phyloP scores from a whole-genome alignment of 108 stramenopile species.

The Skeletonema menzelii region DNA sequence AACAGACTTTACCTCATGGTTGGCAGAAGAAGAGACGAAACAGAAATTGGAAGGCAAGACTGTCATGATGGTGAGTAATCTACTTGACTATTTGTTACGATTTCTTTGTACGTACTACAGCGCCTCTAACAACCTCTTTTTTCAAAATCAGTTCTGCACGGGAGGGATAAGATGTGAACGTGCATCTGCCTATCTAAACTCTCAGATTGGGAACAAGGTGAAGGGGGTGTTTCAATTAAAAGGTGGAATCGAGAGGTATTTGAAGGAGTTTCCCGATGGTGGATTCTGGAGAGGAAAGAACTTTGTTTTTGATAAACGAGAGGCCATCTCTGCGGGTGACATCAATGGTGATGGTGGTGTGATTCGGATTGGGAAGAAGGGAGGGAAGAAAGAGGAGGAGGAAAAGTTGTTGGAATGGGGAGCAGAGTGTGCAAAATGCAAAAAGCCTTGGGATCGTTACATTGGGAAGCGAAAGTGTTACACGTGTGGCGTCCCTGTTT shows the following conservation, averaged over 20 bases:
- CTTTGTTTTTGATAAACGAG: conserved; percentile 91
- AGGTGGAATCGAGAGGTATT: conserved; percentile 86
- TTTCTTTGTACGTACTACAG: no score
- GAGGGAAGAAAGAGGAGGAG: conserved; percentile 9
- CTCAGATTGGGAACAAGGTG: conserved; percentile 76
- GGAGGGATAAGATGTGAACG: conserved; percentile 90
- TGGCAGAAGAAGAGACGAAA: conserved; percentile 75
- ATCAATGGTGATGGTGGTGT: conserved; percentile 85
- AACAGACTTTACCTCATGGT: conserved; percentile 88
- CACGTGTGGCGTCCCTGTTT: conserved; percentile 89
- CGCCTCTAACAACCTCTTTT: no score
- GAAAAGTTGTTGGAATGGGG: conserved; percentile 40
- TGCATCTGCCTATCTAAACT: conserved; percentile 84
- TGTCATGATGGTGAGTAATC: conserved; percentile 13
- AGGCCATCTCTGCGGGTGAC: conserved; percentile 78
- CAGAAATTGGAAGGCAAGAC: conserved; percentile 83
- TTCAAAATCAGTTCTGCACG: no score
- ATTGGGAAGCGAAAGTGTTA: conserved; percentile 90
- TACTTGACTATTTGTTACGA: no score
- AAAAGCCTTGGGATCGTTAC: conserved; percentile 86
- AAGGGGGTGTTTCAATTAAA: conserved; percentile 88
- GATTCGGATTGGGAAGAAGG: conserved; percentile 35
- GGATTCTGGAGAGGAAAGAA: conserved; percentile 85
- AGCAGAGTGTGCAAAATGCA: conserved; percentile 61
- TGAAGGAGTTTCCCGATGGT: conserved; percentile 83